A percentile compares a stretch with the other conserved stretches of the same genome.
Evolutionary conservation across 495 filamentous ascomycete genomes (phyloP).

Genomic region (Aspergillus carlsbadensis): DNA sequence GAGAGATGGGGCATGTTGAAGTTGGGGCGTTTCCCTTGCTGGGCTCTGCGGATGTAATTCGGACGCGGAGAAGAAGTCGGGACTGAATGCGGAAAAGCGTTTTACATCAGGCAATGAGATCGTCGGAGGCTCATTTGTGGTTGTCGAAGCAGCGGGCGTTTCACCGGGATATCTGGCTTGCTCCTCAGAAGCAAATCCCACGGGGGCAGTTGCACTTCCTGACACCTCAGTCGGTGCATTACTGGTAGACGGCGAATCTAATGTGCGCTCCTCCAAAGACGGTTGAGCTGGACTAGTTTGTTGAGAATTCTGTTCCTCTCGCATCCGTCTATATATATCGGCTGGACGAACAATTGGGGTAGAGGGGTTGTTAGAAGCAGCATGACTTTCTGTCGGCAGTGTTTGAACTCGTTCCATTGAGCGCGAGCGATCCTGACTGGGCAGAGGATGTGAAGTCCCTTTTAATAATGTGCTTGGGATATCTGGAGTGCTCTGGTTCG

Average conservation of each 20-base stretch:
- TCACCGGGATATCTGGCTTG: neutral
- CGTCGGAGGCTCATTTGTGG: constrained; percentile 16
- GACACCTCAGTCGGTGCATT: neutral
- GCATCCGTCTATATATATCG: constrained; percentile 75
- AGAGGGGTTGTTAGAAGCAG: constrained; percentile 19
- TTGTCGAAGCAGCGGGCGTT: constrained; percentile 2
- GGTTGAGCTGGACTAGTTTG: constrained; percentile 35
- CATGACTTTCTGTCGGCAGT: constrained; percentile 30
- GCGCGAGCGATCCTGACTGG: constrained; percentile 42
- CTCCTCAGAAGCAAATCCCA: neutral
- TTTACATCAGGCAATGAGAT: constrained; percentile 59
- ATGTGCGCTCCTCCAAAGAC: neutral
- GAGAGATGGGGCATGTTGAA: constrained; percentile 56
- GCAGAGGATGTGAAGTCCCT: constrained; percentile 15
- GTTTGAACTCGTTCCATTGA: constrained; percentile 26
- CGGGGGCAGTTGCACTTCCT: neutral
- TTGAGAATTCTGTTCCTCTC: constrained; percentile 62
- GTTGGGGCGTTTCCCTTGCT: constrained; percentile 18
- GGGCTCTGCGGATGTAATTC: constrained; percentile 16
- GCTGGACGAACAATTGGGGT: constrained; percentile 67
- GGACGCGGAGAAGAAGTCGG: constrained; percentile 32
- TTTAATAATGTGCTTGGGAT: constrained; percentile 8
- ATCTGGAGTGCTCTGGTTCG: constrained; percentile 35
- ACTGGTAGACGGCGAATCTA: neutral
- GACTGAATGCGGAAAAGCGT: constrained; percentile 64